These are phyloP conservation scores for Drechslera avenae DNA, from an alignment of 2,329 filamentous ascomycete species.

Conservation along the genomic window DNA sequence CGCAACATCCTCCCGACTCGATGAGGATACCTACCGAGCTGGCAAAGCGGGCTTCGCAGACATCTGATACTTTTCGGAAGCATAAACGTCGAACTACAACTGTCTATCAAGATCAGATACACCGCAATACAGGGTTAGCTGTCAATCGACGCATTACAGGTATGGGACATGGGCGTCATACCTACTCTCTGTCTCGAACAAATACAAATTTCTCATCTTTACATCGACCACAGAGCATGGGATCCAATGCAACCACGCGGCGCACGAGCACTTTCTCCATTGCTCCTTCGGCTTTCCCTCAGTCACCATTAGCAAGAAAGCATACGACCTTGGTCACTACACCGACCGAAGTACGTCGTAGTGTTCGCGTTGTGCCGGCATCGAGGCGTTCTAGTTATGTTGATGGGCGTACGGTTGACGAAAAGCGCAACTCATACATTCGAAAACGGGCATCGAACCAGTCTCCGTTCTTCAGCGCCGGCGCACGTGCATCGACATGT, in stretches of 20 bases:
- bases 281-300: slow-evolving; percentile 46
- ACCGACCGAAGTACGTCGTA: slow-evolving; percentile 44
- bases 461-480: slow-evolving; percentile 49
- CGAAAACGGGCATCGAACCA: slow-evolving; percentile 48
- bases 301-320: slow-evolving; percentile 31
- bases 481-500: slow-evolving; percentile 38
- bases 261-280: slow-evolving; percentile 50
- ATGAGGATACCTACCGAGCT: slow-evolving; percentile 52
- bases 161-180: slow-evolving; percentile 39
- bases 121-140: slow-evolving; percentile 33
- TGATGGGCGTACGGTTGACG: slow-evolving; percentile 47
- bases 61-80: slow-evolving; percentile 36
- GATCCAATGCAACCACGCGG: slow-evolving; percentile 40
- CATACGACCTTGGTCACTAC: slow-evolving; percentile 29
- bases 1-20: slow-evolving; percentile 50
- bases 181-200: slow-evolving; percentile 36
- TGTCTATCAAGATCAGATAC: slow-evolving; percentile 33
- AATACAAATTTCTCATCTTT: slow-evolving; percentile 32
- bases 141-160: slow-evolving; percentile 40
- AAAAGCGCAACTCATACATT: slow-evolving; percentile 52
- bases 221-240: slow-evolving; percentile 42
- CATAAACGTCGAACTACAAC: slow-evolving; percentile 32
- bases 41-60: slow-evolving; percentile 42
- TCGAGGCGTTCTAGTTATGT: slow-evolving; percentile 41
- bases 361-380: slow-evolving; percentile 48